Base-by-base conservation (phyloP, 805 yeast genomes). In the Suhomyces pyralidae region DNA sequence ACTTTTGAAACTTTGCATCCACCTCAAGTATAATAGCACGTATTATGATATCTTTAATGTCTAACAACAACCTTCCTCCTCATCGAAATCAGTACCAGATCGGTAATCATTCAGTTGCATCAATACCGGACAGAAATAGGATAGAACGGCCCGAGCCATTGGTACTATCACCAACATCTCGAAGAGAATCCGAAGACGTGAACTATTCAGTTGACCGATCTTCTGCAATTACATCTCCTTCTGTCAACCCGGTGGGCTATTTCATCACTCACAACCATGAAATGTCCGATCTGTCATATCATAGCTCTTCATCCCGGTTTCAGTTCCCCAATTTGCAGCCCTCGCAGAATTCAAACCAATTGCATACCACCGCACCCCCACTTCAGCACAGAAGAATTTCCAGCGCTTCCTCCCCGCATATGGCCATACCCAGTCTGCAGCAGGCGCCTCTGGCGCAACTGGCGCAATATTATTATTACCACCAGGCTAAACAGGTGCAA, bases 1-100 rank as follows among this genome's bases (percentile, higher is more conserved):
- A 24, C 14, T 12, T 24, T 24, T 42, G 30, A 42, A 42, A 7
- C 45, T 24, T 42, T 20, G 28, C 22, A 42, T 30, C 45, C 45
- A 14, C 15, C 22, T 42, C 45, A 22, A 24, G 15, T 42, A 20
- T 8, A 42, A n/a, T 42, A 9, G 25, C 45, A 22, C 28, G 42
- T 38, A 38, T 38, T 38, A 50, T 50, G 52, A 45, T 42, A 34
- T 26, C 52, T 10, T 50, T 50, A 45, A 50, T 50, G 52, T 25
- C 52, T 30, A 45, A 50, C 49, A 17, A 22, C 22, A 50, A 45
- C 46, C 36, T 26, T 32, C 20, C 44, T 17, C 45, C 46, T n/a
- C 30, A 40, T 42, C 15, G 28, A 17, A 20, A 30, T 20, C 22
- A 38, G 49, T 36, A 46, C 32, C 14, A n/a, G 14, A 24, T 46